Evolutionary conservation across 2,329 filamentous ascomycete genomes (phyloP).

Genomic region (Arthrobotrys sinensis): DNA sequence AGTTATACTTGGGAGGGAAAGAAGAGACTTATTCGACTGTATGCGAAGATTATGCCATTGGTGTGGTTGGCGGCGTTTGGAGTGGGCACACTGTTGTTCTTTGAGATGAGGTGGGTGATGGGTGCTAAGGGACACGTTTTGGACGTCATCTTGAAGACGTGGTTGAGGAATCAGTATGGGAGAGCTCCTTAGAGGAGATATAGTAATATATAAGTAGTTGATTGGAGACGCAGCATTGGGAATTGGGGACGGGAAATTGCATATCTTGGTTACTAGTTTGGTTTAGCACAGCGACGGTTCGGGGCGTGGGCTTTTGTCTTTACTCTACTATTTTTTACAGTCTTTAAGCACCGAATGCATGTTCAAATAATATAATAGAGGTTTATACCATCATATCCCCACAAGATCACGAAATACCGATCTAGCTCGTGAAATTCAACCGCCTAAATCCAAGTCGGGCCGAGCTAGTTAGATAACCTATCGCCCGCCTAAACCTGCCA

Average conservation of each 20-base stretch:
- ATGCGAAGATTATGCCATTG: constrained; percentile 55
- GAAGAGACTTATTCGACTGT: constrained; percentile 57
- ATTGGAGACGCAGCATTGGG: background rate
- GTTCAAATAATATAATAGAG: background rate
- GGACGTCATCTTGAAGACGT: constrained; percentile 54
- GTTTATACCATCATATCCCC: constrained; percentile 7
- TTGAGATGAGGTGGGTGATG: constrained; percentile 60
- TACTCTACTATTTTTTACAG: background rate
- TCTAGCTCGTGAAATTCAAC: background rate
- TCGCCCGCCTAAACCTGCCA: constrained; percentile 15
- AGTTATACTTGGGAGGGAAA: constrained; percentile 56
- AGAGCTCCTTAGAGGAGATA: constrained; percentile 29
- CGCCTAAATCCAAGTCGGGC: constrained; percentile 6
- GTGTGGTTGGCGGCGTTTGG: constrained; percentile 55
- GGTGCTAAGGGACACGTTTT: constrained; percentile 52
- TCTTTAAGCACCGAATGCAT: background rate
- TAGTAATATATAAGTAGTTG: background rate
- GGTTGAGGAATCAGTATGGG: constrained; percentile 55
- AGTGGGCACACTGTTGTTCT: constrained; percentile 54
- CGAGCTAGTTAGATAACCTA: background rate
- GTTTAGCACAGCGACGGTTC: constrained; percentile 22
- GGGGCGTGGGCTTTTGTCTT: constrained; percentile 2
- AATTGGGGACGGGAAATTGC: constrained; percentile 20
- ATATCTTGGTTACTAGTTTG: background rate
- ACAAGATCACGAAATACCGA: constrained; percentile 7